Percentiles rank a stretch among this genome's conserved stretches.
Conservation (phyloP, 1,284 basidiomycete genomes). For the Sporisorium sorghi region DNA sequence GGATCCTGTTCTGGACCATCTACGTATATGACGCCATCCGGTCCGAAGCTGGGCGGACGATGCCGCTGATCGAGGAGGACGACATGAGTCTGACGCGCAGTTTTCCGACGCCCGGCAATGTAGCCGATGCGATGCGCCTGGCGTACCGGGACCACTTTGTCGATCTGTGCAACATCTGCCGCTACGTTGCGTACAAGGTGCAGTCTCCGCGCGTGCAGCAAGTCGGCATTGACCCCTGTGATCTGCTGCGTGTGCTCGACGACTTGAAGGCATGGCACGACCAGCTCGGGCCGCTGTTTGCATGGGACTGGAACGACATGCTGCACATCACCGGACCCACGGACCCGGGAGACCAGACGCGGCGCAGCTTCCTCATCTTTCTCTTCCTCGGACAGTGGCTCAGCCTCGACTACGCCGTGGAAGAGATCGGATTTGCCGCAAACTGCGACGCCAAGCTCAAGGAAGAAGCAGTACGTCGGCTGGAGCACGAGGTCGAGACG, state of each 20-base stretch:
- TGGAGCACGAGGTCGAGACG: constrained; percentile 22
- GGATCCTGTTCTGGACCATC: constrained; percentile 40
- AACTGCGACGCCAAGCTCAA: constrained; percentile 4
- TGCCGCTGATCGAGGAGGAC: constrained; percentile 26
- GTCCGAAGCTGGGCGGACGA: constrained; percentile 24
- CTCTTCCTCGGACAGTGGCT: constrained; percentile 38
- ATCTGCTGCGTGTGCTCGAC: constrained; percentile 27
- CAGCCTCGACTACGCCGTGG: constrained; percentile 23
- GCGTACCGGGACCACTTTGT: constrained; percentile 29
- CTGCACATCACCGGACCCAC: constrained; percentile 40
- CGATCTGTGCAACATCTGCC: constrained; percentile 26
- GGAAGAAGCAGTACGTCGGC: constrained; percentile 3
- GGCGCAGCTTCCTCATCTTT: constrained; percentile 38
- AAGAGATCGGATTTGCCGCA: constrained; percentile 18
- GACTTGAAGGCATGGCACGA: constrained; percentile 25
- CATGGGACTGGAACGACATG: constrained; percentile 46
- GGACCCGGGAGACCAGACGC: constrained; percentile 20
- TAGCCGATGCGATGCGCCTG: constrained; percentile 1
- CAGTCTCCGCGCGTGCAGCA: constrained; percentile 17
- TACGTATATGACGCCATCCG: constrained; percentile 49
- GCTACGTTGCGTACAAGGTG: constrained; percentile 15
- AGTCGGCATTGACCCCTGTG: constrained; percentile 19
- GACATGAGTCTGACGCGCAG: constrained; percentile 15
- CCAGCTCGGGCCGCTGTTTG: constrained; percentile 10
- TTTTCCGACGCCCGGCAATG: neutral